These are phyloP conservation scores for Rhodotorula mucilaginosa DNA, from an alignment of 1,284 basidiomycete species.

Conservation along the genomic window DNA sequence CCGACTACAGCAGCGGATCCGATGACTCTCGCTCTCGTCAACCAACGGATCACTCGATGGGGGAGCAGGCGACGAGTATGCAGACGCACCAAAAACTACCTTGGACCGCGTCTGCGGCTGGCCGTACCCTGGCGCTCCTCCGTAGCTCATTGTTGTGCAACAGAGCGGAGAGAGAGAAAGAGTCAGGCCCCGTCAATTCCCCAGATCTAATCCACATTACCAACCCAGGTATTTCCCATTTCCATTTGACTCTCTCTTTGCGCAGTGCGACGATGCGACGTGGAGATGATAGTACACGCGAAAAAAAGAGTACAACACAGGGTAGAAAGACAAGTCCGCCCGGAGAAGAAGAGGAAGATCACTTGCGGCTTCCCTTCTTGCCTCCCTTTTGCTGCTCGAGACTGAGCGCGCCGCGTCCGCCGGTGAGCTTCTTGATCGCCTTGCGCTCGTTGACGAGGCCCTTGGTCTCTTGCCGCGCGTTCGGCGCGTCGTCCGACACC, in stretches of 20 bases:
- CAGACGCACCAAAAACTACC: constrained; percentile 30
- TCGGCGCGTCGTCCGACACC: constrained; percentile 48
- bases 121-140: constrained; percentile 19
- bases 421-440: constrained; percentile 58
- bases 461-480: constrained; percentile 51
- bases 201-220: not conserved
- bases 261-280: not conserved
- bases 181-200: not conserved
- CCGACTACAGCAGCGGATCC: constrained; percentile 24
- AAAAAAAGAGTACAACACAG: not conserved
- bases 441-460: constrained; percentile 77
- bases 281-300: not conserved
- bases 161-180: not conserved
- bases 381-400: constrained; percentile 28
- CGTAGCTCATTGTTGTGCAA: constrained; percentile 15
- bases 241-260: not conserved
- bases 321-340: not conserved
- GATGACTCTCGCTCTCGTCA: not conserved
- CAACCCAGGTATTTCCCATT: not conserved
- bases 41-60: too few species aligned
- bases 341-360: not conserved
- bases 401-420: constrained; percentile 31
- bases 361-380: constrained; percentile 10
- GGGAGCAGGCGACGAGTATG: not conserved
- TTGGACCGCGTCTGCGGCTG: constrained; percentile 33